These are phyloP conservation scores for Tolypocladium album DNA, from an alignment of 2,329 filamentous ascomycete genomes.

Conservation along the genomic window DNA sequence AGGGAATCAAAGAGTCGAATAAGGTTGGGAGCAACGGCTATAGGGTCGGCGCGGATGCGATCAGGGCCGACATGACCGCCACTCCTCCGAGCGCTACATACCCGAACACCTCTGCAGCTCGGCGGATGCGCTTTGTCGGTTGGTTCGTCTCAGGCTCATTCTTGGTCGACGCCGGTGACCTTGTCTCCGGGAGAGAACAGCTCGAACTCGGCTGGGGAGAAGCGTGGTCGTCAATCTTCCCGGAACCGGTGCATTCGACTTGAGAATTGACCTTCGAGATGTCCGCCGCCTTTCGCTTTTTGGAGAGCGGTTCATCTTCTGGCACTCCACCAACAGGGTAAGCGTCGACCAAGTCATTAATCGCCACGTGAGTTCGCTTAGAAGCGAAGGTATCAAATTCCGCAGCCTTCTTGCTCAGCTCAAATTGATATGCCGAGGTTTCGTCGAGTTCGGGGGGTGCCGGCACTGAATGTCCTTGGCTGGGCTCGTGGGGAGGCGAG, in stretches of 20 bases:
- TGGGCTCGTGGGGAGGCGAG: constrained; percentile 4
- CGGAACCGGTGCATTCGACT: not conserved
- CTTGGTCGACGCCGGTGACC: too few species aligned
- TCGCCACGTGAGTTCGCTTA: not conserved
- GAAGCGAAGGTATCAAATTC: not conserved
- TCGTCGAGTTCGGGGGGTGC: constrained; percentile 11
- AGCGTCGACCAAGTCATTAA: not conserved
- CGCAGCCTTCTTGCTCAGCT: constrained; percentile 14
- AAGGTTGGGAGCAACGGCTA: not conserved
- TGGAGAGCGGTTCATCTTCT: not conserved
- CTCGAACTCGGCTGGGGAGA: not conserved
- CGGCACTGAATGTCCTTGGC: not conserved
- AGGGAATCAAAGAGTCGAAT: not conserved
- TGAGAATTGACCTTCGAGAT: constrained; percentile 12
- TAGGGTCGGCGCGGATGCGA: constrained; percentile 23
- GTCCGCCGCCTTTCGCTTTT: constrained; percentile 16
- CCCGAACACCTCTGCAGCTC: constrained; percentile 23
- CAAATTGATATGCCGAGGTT: constrained; percentile 18
- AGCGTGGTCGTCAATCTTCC: not conserved
- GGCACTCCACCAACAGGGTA: not conserved
- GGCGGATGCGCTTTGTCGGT: constrained; percentile 20
- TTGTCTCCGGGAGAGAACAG: not conserved
- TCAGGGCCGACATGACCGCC: constrained; percentile 27
- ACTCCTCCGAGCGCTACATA: constrained; percentile 25
- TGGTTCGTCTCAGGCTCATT: not conserved